Base-by-base conservation (phyloP, 1,284 basidiomycete genomes). In the Psilocybe mexicana region DNA sequence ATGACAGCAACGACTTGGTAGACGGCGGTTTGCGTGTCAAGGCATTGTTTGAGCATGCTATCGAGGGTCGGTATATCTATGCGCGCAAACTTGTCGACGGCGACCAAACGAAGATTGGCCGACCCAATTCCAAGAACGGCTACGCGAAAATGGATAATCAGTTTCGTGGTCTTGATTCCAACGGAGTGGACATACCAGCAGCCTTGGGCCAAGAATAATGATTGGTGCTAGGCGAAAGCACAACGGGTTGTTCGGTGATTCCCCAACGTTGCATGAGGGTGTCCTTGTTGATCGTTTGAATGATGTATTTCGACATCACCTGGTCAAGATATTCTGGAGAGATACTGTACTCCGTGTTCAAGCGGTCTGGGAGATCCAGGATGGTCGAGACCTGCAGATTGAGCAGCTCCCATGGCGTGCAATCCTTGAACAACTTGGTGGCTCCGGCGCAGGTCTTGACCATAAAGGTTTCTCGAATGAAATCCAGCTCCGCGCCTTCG, bases 161-260 rank as follows among this genome's bases (percentile, higher is more conserved):
- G 18, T 48, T 48, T 26, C n/a, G 12, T 26, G 23, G 26, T 43
- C 51, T 26, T 56, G 35, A 18, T 43, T 40, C 1, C 43, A 38
- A 40, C 62, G 57, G 36, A 43, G 12, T 63, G 53, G 25, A 36
- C 62, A 11, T 58, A 79, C 79, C 75, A 46, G 76, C 74, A 18
- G 71, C 71, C 63, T 81, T 81, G 12, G 78, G 77, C 79, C 79
- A 81, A 0, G 77, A 79, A 59, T 80, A 80, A 62, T 81, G 79
- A 26, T 69, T 74, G 6, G 78, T 75, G 6, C 69, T 64, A 18
- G 72, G 61, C 24, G 79, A 54, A 44, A 73, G 43, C 5, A 44
- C 43, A 18, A 44, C 43, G 12, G 43, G 43, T 44, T 44, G 43
- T 12, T 56, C 42, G 12, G 52, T 51, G 6, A 56, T 24, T 3